Evolutionary conservation across 768 basidiomycete genomes (phyloP).

Genomic region (Lentinula raphanica): DNA sequence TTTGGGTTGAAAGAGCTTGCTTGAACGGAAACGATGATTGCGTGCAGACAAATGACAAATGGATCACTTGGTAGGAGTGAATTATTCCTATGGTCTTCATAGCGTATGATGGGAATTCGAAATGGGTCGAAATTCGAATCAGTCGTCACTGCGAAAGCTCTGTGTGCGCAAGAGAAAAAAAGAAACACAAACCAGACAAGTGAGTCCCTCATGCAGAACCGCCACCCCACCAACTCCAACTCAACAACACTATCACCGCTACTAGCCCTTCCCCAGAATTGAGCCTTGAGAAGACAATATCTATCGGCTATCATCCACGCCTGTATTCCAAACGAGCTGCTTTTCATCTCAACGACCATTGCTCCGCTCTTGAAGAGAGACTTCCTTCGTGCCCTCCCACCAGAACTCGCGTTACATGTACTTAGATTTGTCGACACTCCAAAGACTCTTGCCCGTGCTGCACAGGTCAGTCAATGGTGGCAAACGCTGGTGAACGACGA

Average conservation of each 20-base stretch:
- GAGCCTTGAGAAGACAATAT: constrained; percentile 43
- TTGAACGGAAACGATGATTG: no score
- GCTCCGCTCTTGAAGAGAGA: constrained; percentile 61
- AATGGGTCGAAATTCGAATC: no score
- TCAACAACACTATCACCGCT: constrained; percentile 8
- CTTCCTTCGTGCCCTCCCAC: constrained; percentile 43
- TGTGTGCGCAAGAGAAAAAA: no score
- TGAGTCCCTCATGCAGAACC: no score
- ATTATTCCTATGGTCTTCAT: no score
- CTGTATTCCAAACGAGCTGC: constrained; percentile 57
- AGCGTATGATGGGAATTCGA: no score
- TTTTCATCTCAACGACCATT: constrained; percentile 61
- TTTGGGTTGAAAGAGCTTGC: no score
- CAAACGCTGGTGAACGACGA: constrained; percentile 65
- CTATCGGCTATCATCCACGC: constrained; percentile 45
- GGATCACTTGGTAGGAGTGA: no score
- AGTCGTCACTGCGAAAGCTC: no score
- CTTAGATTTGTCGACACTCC: constrained; percentile 76
- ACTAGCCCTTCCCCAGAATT: constrained; percentile 24
- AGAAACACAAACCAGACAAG: no score
- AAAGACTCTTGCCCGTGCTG: constrained; percentile 60
- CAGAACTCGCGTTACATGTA: constrained; percentile 72
- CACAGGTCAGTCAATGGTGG: constrained; percentile 73
- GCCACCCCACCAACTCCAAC: no score
- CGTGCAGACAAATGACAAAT: no score